Percentiles rank a stretch among this genome's conserved stretches.
Conservation (phyloP, 805 yeast species). For the Starmera caribaea region DNA sequence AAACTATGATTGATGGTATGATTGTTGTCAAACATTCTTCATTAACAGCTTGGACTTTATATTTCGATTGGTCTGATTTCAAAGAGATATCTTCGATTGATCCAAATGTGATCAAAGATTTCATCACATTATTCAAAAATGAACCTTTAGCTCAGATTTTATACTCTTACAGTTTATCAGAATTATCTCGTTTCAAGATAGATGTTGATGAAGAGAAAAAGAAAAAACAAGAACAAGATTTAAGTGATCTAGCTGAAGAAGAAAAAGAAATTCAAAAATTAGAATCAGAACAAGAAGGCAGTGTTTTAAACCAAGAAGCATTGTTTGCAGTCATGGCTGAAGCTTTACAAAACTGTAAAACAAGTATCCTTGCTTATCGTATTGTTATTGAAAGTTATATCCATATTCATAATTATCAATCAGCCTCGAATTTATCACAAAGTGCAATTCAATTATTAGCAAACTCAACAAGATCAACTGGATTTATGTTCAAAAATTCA, state of each 20-base stretch:
- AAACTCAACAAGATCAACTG: slow-evolving; percentile 33
- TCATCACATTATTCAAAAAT: slow-evolving; percentile 43
- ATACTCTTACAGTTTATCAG: slow-evolving; percentile 57
- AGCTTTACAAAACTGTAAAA: slow-evolving; percentile 36
- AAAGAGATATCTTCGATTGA: slow-evolving; percentile 39
- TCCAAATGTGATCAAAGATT: slow-evolving; percentile 34
- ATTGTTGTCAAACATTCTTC: slow-evolving; percentile 55
- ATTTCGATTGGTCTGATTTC: slow-evolving; percentile 67
- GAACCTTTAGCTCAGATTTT: slow-evolving; percentile 56
- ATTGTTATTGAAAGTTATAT: slow-evolving; percentile 53
- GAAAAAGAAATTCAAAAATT: slow-evolving; percentile 17
- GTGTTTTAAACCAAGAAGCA: slow-evolving; percentile 35
- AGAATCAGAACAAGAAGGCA: slow-evolving; percentile 14
- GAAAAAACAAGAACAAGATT: slow-evolving; percentile 6
- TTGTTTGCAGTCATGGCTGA: slow-evolving; percentile 39
- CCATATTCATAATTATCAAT: slow-evolving; percentile 51
- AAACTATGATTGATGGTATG: slow-evolving; percentile 59
- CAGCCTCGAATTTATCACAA: slow-evolving; percentile 50
- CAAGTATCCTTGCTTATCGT: slow-evolving; percentile 52
- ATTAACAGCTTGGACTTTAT: slow-evolving; percentile 60
- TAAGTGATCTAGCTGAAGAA: slow-evolving; percentile 12
- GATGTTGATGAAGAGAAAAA: slow-evolving; percentile 10
- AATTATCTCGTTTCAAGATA: slow-evolving; percentile 46
- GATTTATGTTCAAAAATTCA: slow-evolving; percentile 39
- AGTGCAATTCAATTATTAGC: slow-evolving; percentile 50